phyloP scores from a whole-genome alignment of 441 rosid genomes.

The Corymbia calophylla region DNA sequence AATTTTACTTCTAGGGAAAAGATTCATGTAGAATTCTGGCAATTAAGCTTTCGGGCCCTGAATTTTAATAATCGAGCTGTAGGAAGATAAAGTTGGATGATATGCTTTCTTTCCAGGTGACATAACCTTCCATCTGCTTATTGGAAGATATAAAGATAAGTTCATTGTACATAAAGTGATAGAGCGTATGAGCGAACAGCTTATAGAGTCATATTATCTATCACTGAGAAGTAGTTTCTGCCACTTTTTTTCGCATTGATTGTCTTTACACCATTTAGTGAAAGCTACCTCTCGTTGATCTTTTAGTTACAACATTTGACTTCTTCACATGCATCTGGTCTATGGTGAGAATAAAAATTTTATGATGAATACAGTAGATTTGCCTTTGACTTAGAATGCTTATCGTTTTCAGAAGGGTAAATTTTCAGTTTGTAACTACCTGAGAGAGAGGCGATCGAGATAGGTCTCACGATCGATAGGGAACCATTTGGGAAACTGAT shows the following conservation, averaged over 20 bases:
- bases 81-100: not conserved
- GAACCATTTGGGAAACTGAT: constrained; percentile 7
- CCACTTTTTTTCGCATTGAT: not conserved
- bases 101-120: not conserved
- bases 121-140: not conserved
- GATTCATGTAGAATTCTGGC: not conserved
- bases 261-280: not conserved
- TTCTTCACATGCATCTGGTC: not conserved
- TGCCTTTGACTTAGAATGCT: not conserved
- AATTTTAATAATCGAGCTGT: not conserved
- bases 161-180: not conserved
- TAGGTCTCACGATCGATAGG: not conserved
- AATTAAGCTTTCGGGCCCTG: not conserved
- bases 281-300: not conserved
- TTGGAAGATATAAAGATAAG: not conserved
- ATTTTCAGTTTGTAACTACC: constrained; percentile 23
- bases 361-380: not conserved
- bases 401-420: not conserved
- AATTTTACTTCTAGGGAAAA: not conserved
- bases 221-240: not conserved
- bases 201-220: not conserved
- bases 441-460: constrained; percentile 53
- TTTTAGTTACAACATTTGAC: not conserved
- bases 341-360: not conserved
- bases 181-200: not conserved